A percentile compares a stretch with the other conserved stretches of the same genome.
These are phyloP conservation scores for Xylaria bambusicola DNA, from an alignment of 495 filamentous ascomycete genomes.

Conservation along the genomic window DNA sequence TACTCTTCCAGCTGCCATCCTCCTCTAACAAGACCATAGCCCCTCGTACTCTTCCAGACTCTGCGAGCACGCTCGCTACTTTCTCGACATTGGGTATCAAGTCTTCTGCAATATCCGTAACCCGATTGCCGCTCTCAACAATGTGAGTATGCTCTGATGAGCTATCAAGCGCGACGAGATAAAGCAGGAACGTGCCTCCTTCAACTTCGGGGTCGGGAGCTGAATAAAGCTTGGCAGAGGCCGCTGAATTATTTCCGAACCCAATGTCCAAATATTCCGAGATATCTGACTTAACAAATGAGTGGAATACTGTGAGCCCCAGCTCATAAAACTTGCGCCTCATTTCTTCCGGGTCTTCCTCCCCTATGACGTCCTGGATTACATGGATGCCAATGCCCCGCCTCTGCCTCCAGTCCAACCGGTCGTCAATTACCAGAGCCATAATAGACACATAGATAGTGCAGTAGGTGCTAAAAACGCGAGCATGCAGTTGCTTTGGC, in stretches of 20 bases:
- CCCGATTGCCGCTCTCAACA: neutral
- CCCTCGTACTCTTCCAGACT: neutral
- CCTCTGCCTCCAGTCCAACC: neutral
- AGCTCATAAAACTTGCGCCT: neutral
- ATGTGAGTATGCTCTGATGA: neutral
- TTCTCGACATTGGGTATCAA: neutral
- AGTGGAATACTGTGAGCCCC: too few relatives aligned
- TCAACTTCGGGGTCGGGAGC: slow-evolving; percentile 8
- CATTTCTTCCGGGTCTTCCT: neutral
- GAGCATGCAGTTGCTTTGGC: neutral
- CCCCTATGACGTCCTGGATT: neutral
- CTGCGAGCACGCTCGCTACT: neutral
- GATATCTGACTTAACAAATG: too few relatives aligned
- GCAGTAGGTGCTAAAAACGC: slow-evolving; percentile 10
- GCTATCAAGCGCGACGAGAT: neutral
- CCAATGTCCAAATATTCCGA: neutral
- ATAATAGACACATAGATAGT: slow-evolving; percentile 6
- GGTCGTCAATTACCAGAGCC: neutral
- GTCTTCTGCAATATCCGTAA: neutral
- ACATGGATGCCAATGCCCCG: neutral
- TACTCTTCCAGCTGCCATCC: neutral
- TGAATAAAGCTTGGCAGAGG: neutral
- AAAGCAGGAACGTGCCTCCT: slow-evolving; percentile 1
- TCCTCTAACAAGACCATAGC: slow-evolving; percentile 4
- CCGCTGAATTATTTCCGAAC: neutral